These are phyloP conservation scores for Stenogyne calaminthoides DNA, from an alignment of 305 asterid genomes.

Conservation along the genomic window DNA sequence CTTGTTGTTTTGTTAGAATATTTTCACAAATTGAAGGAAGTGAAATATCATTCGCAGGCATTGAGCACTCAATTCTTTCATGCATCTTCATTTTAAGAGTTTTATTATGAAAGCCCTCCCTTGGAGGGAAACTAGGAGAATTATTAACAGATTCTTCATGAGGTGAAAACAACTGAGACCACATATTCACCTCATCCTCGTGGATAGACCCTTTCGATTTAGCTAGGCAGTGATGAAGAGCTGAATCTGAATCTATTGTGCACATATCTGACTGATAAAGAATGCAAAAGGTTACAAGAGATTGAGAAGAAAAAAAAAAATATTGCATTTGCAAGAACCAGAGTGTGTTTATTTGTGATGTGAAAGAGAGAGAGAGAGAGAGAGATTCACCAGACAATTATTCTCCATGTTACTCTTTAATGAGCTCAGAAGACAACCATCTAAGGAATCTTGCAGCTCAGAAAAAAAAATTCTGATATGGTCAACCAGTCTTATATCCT, in stretches of 20 bases:
- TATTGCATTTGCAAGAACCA: slow-evolving; percentile 11
- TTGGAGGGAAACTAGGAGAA: slow-evolving; percentile 33
- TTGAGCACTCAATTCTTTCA: slow-evolving; percentile 47
- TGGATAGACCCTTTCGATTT: slow-evolving; percentile 38
- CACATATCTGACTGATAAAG: slow-evolving; percentile 62
- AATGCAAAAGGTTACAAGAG: slow-evolving; percentile 35
- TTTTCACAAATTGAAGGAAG: slow-evolving; percentile 46
- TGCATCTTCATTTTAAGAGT: slow-evolving; percentile 42
- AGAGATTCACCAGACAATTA: slow-evolving; percentile 61
- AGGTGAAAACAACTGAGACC: slow-evolving; percentile 50
- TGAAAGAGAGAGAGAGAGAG: slow-evolving; percentile 30
- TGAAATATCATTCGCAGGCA: slow-evolving; percentile 39
- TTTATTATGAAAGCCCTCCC: slow-evolving; percentile 45
- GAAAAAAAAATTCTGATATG: slow-evolving; percentile 59
- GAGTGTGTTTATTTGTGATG: not conserved
- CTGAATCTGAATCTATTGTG: slow-evolving; percentile 48
- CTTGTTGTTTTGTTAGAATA: slow-evolving; percentile 41
- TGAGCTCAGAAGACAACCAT: slow-evolving; percentile 43
- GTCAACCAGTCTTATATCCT: slow-evolving; percentile 71
- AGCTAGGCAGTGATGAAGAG: slow-evolving; percentile 42
- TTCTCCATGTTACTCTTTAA: slow-evolving; percentile 45
- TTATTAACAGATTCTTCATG: slow-evolving; percentile 40
- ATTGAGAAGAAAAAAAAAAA: not conserved
- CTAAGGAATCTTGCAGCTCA: slow-evolving; percentile 52
- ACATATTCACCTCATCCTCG: slow-evolving; percentile 44